Evolutionary conservation across 352 stramenopile genomes (phyloP), one percentile per base, ranked within the genome.

Genomic region (Globisporangium cederbergense): DNA sequence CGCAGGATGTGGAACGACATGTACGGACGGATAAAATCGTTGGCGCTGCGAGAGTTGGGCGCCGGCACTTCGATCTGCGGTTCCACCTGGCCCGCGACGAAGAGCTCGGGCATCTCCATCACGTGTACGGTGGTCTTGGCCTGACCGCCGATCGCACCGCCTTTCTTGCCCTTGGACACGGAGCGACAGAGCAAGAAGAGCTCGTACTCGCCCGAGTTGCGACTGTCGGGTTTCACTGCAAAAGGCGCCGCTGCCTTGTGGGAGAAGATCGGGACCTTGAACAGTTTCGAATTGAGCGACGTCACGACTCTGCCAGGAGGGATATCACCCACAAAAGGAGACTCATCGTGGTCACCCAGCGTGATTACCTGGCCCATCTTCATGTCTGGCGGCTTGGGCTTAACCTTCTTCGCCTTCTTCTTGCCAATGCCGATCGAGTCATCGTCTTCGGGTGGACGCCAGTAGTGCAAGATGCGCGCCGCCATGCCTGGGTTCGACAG

Each of bases 1-100:
- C 81, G 79, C 57, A 90, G 69, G 59, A 95, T 90, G 65, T 95
- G 86, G 46, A 95, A 93, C 14, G 79, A 88, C 86, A 93, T 93
- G 73, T 95, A 95, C 28, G 84, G 79, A 4, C 82, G 81, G 54
- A 95, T 95, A 64, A 95, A 95, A 36, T 93, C 78, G 65, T 93
- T 93, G 11, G 86, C 84, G 53, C 77, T 85, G 10, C 81, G 72
- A 22, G 86, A 95, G 54, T 95, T 93, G 0, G 86, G 86, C 0
- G 83, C 83, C 0, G 86, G 86, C 3, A 94, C 86, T 73, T 94
- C 83, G 22, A 92, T 91, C 67, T 93, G 82, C 43, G 86, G 86
- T 61, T 93, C 86, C 53, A 92, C 79, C 65, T 95, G 86, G 4
- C 86, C 86, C 18, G 84, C 86, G 13, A 93, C 62, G 60, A 87